Base-by-base conservation (phyloP, 2,329 filamentous ascomycete species). In the Chaetothyriales sp. region DNA sequence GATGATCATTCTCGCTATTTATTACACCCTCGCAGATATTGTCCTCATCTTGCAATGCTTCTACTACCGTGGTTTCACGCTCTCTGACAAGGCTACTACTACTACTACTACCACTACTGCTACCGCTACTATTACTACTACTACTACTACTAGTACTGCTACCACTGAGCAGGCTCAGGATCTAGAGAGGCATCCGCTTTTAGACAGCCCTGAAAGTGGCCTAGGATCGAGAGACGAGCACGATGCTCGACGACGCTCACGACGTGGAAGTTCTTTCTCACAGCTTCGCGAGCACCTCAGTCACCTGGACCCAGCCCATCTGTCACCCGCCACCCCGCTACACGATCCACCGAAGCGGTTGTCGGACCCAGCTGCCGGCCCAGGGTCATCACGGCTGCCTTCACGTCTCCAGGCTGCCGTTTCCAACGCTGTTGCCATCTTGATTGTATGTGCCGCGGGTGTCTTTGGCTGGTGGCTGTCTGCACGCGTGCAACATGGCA, bases 1-100 rank as follows among this genome's bases (percentile, higher is more conserved):
- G 0, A 95, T 97, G 89, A 83, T 87, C 56, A 94, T 95, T 50
- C 74, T 95, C n/a, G 89, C 89, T 10, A 78, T 95, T 15, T 95
- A 95, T 68, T 95, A 97, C 66, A 94, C 89, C 15, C 76, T 94
- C 40, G 89, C 89, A 55, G 90, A 97, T 64, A 78, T 95, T 44
- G 88, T 97, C 1, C 75, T 98, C 1, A 73, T 97, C 0, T 77
- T 74, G 0, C 92, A 98, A 69, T 94, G 87, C 68, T 94, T 97
- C 72, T 97, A 94, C 72, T 98, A 98, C 68, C 82, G 86, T 49
- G 89, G 89, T 2, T 92, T 95, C 50, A 71, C 65, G 4, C 54
- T 71, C 18, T 63, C 58, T 9, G 67, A 69, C 47, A 57, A 62
- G 2, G 53, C 43, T 18, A 6, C 9, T 15, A 49, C 56, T 20